phyloP scores from a whole-genome alignment of 2,329 filamentous ascomycete species.

The Ascochyta clinopodiicola region DNA sequence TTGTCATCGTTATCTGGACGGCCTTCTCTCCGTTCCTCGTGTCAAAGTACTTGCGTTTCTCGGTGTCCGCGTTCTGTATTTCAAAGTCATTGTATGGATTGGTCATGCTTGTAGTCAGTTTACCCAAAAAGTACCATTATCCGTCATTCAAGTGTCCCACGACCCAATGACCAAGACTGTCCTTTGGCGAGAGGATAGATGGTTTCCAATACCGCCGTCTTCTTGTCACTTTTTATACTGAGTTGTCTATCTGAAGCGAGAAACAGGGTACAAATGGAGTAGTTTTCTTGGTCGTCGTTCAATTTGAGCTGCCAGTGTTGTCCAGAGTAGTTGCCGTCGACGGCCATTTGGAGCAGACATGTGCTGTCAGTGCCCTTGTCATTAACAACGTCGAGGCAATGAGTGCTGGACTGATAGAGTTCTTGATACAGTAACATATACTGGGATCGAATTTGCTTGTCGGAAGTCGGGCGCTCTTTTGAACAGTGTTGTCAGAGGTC shows the following conservation, averaged over 20 bases:
- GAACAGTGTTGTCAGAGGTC: constrained; percentile 31
- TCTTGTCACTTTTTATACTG: constrained; percentile 28
- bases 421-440: constrained; percentile 35
- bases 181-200: constrained; percentile 12
- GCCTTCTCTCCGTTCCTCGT: constrained; percentile 21
- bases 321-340: constrained; percentile 26
- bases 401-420: constrained; percentile 17
- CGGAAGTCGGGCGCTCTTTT: constrained; percentile 9
- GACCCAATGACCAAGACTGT: constrained; percentile 28
- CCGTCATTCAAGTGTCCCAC: constrained; percentile 27
- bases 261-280: constrained; percentile 27
- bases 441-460: constrained; percentile 19
- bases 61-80: constrained; percentile 22
- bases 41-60: constrained; percentile 25
- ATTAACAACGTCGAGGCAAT: constrained; percentile 35
- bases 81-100: not conserved
- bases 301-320: constrained; percentile 35
- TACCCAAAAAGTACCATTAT: constrained; percentile 23
- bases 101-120: not conserved
- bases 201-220: constrained; percentile 19
- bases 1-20: constrained; percentile 24
- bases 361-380: constrained; percentile 21
- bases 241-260: constrained; percentile 27
- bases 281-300: constrained; percentile 21
- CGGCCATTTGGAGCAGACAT: constrained; percentile 24